Conservation (phyloP, 441 rosid species). For the Pelargonium myrrhifolium region DNA sequence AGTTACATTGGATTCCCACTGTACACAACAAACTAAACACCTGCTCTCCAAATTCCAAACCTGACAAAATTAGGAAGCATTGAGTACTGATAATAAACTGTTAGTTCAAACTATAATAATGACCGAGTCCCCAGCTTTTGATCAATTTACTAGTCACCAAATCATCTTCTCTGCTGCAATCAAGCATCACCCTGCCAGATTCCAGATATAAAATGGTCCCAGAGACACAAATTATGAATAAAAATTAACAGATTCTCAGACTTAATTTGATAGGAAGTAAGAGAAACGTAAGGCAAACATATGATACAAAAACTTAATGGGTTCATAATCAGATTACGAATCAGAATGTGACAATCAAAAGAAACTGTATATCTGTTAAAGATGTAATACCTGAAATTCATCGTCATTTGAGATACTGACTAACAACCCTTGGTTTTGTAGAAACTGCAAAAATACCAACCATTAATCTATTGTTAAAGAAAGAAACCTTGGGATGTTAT, state of each 20-base stretch:
- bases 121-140: neutral
- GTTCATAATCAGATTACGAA: slow-evolving; percentile 5
- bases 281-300: neutral
- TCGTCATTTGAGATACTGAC: slow-evolving; percentile 49
- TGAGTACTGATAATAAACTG: neutral
- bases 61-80: slow-evolving; percentile 26
- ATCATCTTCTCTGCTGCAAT: neutral
- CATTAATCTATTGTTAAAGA: neutral
- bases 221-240: neutral
- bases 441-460: slow-evolving; percentile 33
- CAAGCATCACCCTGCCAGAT: neutral
- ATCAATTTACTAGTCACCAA: slow-evolving; percentile 6
- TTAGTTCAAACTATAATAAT: neutral
- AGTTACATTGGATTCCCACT: slow-evolving; percentile 64
- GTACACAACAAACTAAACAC: slow-evolving; percentile 31
- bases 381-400: slow-evolving; percentile 48
- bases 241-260: neutral
- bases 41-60: slow-evolving; percentile 61
- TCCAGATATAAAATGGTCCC: neutral
- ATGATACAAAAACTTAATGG: neutral
- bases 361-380: slow-evolving; percentile 5
- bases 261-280: neutral
- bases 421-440: slow-evolving; percentile 59
- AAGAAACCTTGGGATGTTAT: neutral
- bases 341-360: slow-evolving; percentile 9